Evolutionary conservation across 1,284 basidiomycete genomes (phyloP).

Genomic region (Hymenochaete sp.): DNA sequence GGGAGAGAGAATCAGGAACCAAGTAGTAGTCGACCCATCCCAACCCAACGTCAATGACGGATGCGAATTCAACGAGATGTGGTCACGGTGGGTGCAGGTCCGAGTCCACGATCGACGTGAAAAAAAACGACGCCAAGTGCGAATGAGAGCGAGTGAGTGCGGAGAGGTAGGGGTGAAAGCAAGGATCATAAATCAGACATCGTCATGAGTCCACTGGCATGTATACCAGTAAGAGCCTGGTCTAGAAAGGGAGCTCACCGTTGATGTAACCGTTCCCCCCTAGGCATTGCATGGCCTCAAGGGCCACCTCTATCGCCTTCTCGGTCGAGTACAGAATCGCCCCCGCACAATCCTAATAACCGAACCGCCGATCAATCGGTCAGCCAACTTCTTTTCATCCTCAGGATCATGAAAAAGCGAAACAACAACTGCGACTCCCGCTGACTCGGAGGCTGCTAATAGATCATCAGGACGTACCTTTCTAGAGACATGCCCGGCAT

Average conservation of each 20-base stretch:
- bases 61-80: not conserved
- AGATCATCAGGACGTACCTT: conserved; percentile 40
- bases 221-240: too few relatives aligned
- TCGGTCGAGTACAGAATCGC: conserved; percentile 89
- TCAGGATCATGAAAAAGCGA: too few relatives aligned
- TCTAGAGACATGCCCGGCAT: conserved; percentile 73
- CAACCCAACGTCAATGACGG: too few relatives aligned
- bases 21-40: too few relatives aligned
- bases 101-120: too few relatives aligned
- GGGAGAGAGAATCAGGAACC: too few relatives aligned
- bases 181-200: conserved; percentile 4
- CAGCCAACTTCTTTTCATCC: conserved; percentile 1
- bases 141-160: too few relatives aligned
- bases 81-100: not conserved
- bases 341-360: conserved; percentile 77
- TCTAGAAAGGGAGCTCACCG: conserved; percentile 35
- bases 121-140: too few relatives aligned
- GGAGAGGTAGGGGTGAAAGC: not conserved
- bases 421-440: too few relatives aligned
- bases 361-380: conserved; percentile 1
- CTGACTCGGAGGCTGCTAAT: too few relatives aligned
- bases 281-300: conserved; percentile 86
- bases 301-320: conserved; percentile 80
- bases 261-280: conserved; percentile 94
- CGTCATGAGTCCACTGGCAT: not conserved